phyloP scores from a whole-genome alignment of 495 filamentous ascomycete genomes.

The Jackrogersella minutella region DNA sequence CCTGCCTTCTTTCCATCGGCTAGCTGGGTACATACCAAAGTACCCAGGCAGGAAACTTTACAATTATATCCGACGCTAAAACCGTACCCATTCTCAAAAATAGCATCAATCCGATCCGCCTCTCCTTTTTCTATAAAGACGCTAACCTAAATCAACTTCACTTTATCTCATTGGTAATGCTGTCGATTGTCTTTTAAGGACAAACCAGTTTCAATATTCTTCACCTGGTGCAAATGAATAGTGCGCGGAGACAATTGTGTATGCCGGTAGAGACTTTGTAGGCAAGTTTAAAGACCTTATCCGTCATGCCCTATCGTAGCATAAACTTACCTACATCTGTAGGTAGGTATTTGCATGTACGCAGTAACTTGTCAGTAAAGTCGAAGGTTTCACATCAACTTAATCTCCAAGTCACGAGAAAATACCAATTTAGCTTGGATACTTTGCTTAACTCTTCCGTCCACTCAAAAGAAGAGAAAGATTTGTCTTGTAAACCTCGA shows the following conservation, averaged over 20 bases:
- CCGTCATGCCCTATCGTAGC: neutral
- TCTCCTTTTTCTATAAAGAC: neutral
- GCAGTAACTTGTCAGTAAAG: neutral
- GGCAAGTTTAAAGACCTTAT: slow-evolving; percentile 5
- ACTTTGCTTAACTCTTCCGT: too few species aligned
- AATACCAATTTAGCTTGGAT: too few species aligned
- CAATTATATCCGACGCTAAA: slow-evolving; percentile 29
- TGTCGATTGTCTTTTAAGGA: neutral
- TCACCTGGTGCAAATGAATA: neutral
- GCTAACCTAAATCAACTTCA: neutral
- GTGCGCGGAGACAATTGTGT: neutral
- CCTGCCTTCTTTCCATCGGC: neutral
- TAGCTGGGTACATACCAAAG: slow-evolving; percentile 10
- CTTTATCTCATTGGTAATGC: neutral
- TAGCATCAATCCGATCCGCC: neutral
- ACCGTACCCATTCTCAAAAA: slow-evolving; percentile 5
- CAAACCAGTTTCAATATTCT: neutral
- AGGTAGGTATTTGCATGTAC: neutral
- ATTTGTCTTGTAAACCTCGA: slow-evolving; percentile 21
- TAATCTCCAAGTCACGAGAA: slow-evolving; percentile 5
- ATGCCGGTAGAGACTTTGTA: neutral
- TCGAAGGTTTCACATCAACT: slow-evolving; percentile 5
- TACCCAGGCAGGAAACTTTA: too few species aligned
- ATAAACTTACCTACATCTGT: neutral
- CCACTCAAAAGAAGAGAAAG: neutral